A percentile compares a stretch with the other conserved stretches of the same genome.
phyloP scores from a whole-genome alignment of 2,329 filamentous ascomycete genomes.

The Nemania abortiva region DNA sequence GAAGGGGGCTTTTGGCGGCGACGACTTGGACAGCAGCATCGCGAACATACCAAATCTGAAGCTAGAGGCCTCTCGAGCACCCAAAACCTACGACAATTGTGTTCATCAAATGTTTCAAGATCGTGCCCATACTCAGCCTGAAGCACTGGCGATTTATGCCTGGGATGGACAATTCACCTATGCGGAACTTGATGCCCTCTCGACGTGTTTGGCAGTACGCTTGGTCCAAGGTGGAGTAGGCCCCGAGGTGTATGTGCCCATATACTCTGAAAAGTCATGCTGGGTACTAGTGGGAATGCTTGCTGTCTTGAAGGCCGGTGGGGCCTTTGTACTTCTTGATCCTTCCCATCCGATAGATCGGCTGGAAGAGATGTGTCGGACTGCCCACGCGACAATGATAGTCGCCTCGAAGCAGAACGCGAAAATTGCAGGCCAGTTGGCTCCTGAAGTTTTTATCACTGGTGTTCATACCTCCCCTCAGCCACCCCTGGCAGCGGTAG shows the following conservation, averaged over 20 bases:
- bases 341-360: conserved; percentile 42
- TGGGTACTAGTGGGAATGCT: conserved; percentile 42
- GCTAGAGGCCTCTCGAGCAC: background rate
- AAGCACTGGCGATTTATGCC: conserved; percentile 19
- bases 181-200: conserved; percentile 41
- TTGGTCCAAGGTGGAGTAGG: conserved; percentile 11
- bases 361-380: conserved; percentile 23
- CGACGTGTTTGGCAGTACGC: conserved; percentile 25
- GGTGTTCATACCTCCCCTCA: background rate
- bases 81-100: conserved; percentile 18
- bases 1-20: too few relatives aligned
- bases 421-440: background rate
- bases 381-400: conserved; percentile 35
- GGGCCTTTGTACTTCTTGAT: conserved; percentile 49
- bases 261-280: conserved; percentile 37
- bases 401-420: conserved; percentile 5
- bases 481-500: background rate
- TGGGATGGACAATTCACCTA: conserved; percentile 42
- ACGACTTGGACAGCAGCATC: background rate
- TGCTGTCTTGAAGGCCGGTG: conserved; percentile 48
- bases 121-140: conserved; percentile 10
- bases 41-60: background rate
- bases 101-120: conserved; percentile 28
- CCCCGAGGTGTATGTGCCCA: conserved; percentile 26
- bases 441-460: conserved; percentile 13